Base-by-base conservation (phyloP, 2,329 filamentous ascomycete species). In the Parastagonospora avenae region DNA sequence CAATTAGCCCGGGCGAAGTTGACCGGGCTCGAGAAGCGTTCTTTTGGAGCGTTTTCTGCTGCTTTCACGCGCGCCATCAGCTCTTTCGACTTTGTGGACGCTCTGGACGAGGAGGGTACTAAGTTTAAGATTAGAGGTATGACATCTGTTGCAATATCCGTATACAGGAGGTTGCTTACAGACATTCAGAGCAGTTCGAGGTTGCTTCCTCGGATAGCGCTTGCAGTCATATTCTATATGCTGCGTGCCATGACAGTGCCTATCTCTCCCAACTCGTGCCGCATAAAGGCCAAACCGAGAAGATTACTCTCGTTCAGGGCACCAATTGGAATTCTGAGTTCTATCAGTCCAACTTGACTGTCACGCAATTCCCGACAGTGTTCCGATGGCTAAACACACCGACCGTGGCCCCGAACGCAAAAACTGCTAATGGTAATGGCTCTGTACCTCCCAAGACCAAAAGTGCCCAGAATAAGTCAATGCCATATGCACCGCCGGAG, bases 151-250 rank as follows among this genome's bases (percentile, higher is more conserved):
- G 4, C 11, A 1, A n/a, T 38, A 2, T 39, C 2, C 8, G 19
- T 16, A 5, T 32, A 4, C 9, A 6, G 10, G n/a, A 42, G 32
- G 2, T 38, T 5, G 16, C 65, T 37, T 51, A 56, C 31, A 19
- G 32, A 16, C 39, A 6, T 44, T 12, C 31, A 60, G 58, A 74
- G 59, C 74, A 58, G 53, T 74, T 77, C 63, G 73, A 76, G 4
- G 73, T 85, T 1, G 85, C 84, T 53, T 79, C 77, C 30, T 80
- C 85, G 39, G 84, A 83, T 58, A 72, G 77, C 3, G 82, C 86
- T 61, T 88, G 85, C 73, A 84, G 82, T 58, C 85, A 86, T 63
- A 84, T 88, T 31, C 83, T 82, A 62, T 83, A 86, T 50, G 85
- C 83, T 4, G 84, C 80, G 33, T 87, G 85, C 60, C 84, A 87